Conservation (phyloP, 345 rosid genomes). For the Hibiscus mutabilis region DNA sequence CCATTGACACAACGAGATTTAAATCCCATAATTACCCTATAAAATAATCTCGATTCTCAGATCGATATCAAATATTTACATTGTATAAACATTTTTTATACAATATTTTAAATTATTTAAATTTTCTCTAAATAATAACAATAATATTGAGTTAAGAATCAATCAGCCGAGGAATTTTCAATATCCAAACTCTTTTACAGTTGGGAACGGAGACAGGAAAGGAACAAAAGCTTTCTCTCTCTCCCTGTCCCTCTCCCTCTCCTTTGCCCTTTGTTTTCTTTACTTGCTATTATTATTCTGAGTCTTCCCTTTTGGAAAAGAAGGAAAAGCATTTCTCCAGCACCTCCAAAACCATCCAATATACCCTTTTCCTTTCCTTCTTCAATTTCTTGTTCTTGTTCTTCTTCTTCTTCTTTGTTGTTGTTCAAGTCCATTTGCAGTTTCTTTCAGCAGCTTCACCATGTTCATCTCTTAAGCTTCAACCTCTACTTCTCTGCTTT, state of each 20-base stretch:
- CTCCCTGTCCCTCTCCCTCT: background rate
- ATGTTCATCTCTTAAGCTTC: conserved; percentile 6
- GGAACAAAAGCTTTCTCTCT: conserved; percentile 1
- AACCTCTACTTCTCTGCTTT: conserved; percentile 1
- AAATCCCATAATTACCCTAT: no score
- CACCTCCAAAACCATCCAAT: background rate
- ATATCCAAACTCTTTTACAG: background rate
- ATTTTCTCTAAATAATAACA: no score
- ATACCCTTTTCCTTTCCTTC: background rate
- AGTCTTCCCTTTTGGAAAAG: background rate
- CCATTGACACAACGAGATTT: no score
- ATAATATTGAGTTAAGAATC: no score
- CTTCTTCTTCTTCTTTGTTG: background rate
- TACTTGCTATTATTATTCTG: background rate
- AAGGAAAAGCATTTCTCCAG: conserved; percentile 5
- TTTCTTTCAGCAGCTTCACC: background rate
- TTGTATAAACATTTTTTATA: no score
- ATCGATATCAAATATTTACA: no score
- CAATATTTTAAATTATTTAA: no score
- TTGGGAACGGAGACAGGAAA: background rate
- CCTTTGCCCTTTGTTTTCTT: background rate
- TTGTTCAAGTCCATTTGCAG: background rate
- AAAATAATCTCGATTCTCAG: no score
- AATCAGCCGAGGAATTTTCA: background rate
- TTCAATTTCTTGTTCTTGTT: background rate